Evolutionary conservation across 2,329 filamentous ascomycete genomes (phyloP), one percentile per base, ranked within the genome.

Genomic region (Metarhizium rileyi): DNA sequence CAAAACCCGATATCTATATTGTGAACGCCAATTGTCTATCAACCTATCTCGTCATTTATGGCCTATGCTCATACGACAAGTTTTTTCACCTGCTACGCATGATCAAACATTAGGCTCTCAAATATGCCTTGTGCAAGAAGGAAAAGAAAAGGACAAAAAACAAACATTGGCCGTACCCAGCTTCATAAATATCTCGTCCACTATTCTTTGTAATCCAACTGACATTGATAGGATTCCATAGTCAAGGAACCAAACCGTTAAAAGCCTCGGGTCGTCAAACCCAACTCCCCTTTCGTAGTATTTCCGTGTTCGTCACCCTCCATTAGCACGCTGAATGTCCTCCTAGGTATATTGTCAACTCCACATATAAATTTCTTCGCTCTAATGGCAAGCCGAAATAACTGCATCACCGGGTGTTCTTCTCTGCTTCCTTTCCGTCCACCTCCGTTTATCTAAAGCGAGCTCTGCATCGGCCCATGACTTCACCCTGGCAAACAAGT

Each of bases 401-500:
- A 46, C 40, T 18, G 41, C 41, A 12, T 30, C 16, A 23, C 16
- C 25, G n/a, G n/a, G 18, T 23, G 16, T 23, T 42, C 9, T 14
- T 20, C 38, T 18, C 26, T 35, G 23, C 26, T 9, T 47, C 28
- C 8, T 20, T 28, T 27, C 25, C 44, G 41, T 28, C 41, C 3
- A 5, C 38, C 10, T 16, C 23, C 12, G 38, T 46, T 67, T 72
- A 84, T 68, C 80, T 76, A 77, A 97, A 97, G 65, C 90, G 81
- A 52, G 91, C 87, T 55, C 90, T 85, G 79, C 91, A 97, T 56
- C 91, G 84, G 57, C 93, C 93, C 93, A 97, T 98, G 57, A 98
- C 90, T 69, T 97, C 93, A 62, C 93, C 93, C 69, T 98, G 93
- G 72, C 93, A 98, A n/a, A 97, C 91, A 36, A 98, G 75, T 73